Conservation (phyloP, 495 filamentous ascomycete genomes). For the Viridothelium virens region DNA sequence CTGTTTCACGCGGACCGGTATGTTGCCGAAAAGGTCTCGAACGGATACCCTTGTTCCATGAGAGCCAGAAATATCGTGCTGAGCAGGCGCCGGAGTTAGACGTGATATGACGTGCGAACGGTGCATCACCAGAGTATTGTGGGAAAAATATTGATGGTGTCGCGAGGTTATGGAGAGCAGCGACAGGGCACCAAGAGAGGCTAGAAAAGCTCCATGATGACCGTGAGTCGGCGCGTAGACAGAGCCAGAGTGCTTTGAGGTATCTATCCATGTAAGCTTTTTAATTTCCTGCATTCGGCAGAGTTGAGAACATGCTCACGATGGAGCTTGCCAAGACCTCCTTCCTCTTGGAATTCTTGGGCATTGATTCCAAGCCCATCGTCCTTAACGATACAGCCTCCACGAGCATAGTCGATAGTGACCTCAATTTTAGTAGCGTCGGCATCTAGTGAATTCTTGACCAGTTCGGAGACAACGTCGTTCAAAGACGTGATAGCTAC, state of each 20-base stretch:
- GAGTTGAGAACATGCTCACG: conserved; percentile 42
- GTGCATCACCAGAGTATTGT: conserved; percentile 65
- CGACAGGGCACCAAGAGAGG: conserved; percentile 69
- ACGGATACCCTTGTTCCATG: conserved; percentile 78
- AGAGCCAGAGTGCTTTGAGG: conserved; percentile 57
- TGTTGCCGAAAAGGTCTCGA: conserved; percentile 83
- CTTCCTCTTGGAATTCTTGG: conserved; percentile 57
- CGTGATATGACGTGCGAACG: conserved; percentile 62
- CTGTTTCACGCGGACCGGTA: conserved; percentile 93
- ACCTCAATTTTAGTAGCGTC: conserved; percentile 61
- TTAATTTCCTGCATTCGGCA: neutral
- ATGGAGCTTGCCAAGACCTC: conserved; percentile 68
- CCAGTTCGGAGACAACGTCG: conserved; percentile 62
- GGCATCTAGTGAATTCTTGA: conserved; percentile 84
- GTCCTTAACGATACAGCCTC: conserved; percentile 79
- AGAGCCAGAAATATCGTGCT: conserved; percentile 49
- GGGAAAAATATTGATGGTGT: conserved; percentile 52
- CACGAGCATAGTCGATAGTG: conserved; percentile 65
- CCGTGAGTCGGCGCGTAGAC: conserved; percentile 48
- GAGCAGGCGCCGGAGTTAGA: conserved; percentile 53
- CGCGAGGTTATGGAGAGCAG: conserved; percentile 73
- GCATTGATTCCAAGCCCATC: conserved; percentile 75
- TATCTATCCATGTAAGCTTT: conserved; percentile 44
- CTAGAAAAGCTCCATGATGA: conserved; percentile 63
- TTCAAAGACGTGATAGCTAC: conserved; percentile 66